A percentile compares a stretch with the other conserved stretches of the same genome.
Evolutionary conservation across 2,329 filamentous ascomycete species (phyloP).

Genomic region (Fusarium sp.): DNA sequence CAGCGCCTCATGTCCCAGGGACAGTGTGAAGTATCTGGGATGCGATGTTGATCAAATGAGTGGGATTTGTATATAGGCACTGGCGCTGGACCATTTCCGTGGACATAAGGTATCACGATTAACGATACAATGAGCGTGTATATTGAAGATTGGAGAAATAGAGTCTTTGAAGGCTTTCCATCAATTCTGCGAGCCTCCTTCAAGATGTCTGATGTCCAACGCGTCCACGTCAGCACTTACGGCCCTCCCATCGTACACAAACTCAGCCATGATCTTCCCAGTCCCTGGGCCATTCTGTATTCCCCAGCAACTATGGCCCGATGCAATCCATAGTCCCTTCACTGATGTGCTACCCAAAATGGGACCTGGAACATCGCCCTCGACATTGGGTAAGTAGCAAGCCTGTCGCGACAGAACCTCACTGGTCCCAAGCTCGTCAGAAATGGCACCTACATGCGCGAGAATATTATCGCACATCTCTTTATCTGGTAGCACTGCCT

Average conservation of each 20-base stretch:
- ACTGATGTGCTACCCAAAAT: neutral
- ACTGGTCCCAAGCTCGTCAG: neutral
- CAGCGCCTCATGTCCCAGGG: neutral
- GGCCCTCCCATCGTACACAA: neutral
- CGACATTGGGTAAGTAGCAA: neutral
- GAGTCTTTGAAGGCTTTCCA: neutral
- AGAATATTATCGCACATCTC: neutral
- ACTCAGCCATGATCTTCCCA: neutral
- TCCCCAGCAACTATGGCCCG: neutral
- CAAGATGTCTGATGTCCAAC: neutral
- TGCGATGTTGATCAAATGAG: neutral
- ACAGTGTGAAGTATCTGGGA: neutral
- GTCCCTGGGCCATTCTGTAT: neutral
- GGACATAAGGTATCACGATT: neutral
- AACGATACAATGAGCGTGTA: neutral
- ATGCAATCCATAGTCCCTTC: neutral
- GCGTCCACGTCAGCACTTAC: neutral
- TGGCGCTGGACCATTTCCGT: fast-evolving
- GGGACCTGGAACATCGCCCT: neutral
- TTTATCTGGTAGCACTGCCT: neutral
- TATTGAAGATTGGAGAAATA: neutral
- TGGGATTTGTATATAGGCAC: neutral
- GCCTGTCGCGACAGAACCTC: neutral
- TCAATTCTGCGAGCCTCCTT: neutral
- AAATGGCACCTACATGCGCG: neutral